Evolutionary conservation across 768 basidiomycete species (phyloP).

Genomic region (Hebeloma cylindrosporum): DNA sequence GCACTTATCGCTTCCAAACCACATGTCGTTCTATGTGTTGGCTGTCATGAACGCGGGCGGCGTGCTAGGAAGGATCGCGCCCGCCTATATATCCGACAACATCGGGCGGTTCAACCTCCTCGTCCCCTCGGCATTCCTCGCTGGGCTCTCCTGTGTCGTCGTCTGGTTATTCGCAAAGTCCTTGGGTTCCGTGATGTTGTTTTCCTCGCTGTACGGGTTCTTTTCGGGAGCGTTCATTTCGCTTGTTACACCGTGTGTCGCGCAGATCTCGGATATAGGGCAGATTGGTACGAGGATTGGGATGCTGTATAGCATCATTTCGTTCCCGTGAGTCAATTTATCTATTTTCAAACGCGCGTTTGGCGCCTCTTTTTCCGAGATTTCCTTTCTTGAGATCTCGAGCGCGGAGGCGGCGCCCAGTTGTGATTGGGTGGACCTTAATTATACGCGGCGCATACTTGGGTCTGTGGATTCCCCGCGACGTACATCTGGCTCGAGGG

Average conservation of each 20-base stretch:
- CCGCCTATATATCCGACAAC: slow-evolving; percentile 62
- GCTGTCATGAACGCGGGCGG: slow-evolving; percentile 71
- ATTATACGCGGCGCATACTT: too few relatives aligned
- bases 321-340: slow-evolving; percentile 61
- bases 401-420: too few relatives aligned
- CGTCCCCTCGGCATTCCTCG: slow-evolving; percentile 58
- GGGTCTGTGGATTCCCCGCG: too few relatives aligned
- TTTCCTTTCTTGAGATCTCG: too few relatives aligned
- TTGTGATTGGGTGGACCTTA: too few relatives aligned
- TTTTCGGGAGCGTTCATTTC: slow-evolving; percentile 69
- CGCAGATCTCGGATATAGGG: slow-evolving; percentile 57
- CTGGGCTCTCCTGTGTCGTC: slow-evolving; percentile 57
- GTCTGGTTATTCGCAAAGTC: slow-evolving; percentile 54
- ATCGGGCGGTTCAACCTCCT: slow-evolving; percentile 70
- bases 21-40: slow-evolving; percentile 53
- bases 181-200: slow-evolving; percentile 44
- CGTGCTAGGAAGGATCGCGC: slow-evolving; percentile 61
- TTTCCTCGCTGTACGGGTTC: slow-evolving; percentile 61
- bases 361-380: background rate
- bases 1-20: slow-evolving; percentile 38
- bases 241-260: slow-evolving; percentile 66
- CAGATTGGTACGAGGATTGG: slow-evolving; percentile 67
- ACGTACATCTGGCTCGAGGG: too few relatives aligned
- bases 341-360: slow-evolving; percentile 2
- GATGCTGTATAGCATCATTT: slow-evolving; percentile 61